A percentile compares a stretch with the other conserved stretches of the same genome.
These are phyloP conservation scores for Tillandsia leiboldiana DNA, from an alignment of 176 grass and related monocot species.

Conservation along the genomic window DNA sequence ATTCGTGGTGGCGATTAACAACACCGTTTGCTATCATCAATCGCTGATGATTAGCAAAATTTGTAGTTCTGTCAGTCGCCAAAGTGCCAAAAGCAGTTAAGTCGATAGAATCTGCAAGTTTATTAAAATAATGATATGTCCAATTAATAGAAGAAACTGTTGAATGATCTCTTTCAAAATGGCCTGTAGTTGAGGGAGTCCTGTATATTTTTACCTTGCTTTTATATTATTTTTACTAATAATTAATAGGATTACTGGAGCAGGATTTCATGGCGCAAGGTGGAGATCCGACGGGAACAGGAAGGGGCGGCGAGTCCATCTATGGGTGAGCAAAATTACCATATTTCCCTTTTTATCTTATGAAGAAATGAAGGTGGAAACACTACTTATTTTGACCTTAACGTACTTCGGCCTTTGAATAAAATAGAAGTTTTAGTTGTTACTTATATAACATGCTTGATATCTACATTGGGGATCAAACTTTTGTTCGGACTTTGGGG, in stretches of 20 bases:
- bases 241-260: background rate
- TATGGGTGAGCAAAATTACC: slow-evolving; percentile 48
- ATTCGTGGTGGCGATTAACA: no score
- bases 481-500: no score
- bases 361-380: background rate
- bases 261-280: slow-evolving; percentile 99
- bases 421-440: background rate
- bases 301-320: slow-evolving; percentile 91
- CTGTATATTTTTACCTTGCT: background rate
- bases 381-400: background rate
- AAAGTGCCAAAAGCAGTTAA: no score
- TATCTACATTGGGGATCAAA: background rate
- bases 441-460: background rate
- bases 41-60: no score
- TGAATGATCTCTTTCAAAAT: background rate
- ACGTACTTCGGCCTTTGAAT: background rate
- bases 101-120: no score
- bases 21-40: no score
- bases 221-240: background rate
- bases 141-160: no score
- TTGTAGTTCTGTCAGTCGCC: no score
- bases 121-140: no score
- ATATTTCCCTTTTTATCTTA: background rate
- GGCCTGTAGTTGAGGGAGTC: no score
- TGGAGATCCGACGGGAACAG: slow-evolving; percentile 91